Conservation (phyloP, 257 asterid species). For the Apocynum venetum region DNA sequence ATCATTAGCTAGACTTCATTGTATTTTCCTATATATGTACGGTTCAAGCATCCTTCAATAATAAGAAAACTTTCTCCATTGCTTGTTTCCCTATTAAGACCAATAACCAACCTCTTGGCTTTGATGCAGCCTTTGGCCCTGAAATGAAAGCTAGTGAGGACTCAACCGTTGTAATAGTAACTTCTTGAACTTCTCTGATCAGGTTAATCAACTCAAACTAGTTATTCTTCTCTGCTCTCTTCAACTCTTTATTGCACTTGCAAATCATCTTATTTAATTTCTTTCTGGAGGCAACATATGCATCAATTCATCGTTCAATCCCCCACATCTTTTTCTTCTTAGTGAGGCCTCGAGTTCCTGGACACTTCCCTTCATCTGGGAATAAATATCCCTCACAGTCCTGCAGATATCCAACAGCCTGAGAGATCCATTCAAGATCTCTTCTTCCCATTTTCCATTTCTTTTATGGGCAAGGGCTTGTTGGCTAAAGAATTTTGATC, state of each 20-base stretch:
- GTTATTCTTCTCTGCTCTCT: constrained; percentile 9
- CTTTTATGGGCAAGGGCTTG: constrained; percentile 12
- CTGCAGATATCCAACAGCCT: constrained; percentile 26
- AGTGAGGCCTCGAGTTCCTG: constrained; percentile 34
- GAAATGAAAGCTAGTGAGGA: constrained; percentile 15
- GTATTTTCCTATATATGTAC: too few species aligned
- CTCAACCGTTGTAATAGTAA: constrained; percentile 14
- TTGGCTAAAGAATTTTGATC: constrained; percentile 13
- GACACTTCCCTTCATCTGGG: constrained; percentile 22
- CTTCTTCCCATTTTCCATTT: constrained; percentile 13
- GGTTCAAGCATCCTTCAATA: too few species aligned
- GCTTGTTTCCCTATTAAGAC: background rate
- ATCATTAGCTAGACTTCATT: too few species aligned
- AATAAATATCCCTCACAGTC: constrained; percentile 14
- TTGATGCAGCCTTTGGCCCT: constrained; percentile 15
- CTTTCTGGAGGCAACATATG: constrained; percentile 27
- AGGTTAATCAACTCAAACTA: constrained; percentile 2
- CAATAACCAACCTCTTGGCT: constrained; percentile 22
- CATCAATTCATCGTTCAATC: constrained; percentile 9
- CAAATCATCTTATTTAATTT: constrained; percentile 24
- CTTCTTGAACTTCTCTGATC: constrained; percentile 26
- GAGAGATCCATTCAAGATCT: constrained; percentile 27
- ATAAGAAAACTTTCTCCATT: too few species aligned
- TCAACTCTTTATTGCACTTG: constrained; percentile 24
- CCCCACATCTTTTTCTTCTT: constrained; percentile 19